Percentiles rank a stretch among this genome's conserved stretches.
phyloP scores from a whole-genome alignment of 2,329 filamentous ascomycete genomes.

The Clonostachys byssicola region DNA sequence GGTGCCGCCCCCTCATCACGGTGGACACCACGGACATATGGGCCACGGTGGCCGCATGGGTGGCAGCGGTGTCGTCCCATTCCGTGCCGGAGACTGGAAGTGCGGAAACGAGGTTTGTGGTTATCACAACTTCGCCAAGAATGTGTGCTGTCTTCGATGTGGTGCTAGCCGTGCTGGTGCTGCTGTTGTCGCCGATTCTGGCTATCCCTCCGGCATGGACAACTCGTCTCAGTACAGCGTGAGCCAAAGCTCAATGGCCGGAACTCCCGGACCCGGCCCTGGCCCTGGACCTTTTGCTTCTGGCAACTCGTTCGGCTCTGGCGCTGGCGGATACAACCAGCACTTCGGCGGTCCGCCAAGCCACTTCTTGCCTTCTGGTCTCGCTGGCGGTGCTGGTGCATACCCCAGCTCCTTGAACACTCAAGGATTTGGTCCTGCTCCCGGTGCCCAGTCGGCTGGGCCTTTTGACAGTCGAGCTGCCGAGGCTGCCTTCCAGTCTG shows the following conservation, averaged over 20 bases:
- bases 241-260: constrained; percentile 83
- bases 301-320: constrained; percentile 63
- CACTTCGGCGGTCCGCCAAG: constrained; percentile 85
- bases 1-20: constrained; percentile 64
- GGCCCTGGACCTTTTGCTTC: constrained; percentile 74
- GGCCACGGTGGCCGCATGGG: constrained; percentile 62
- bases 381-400: constrained; percentile 63
- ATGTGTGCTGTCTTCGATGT: constrained; percentile 94
- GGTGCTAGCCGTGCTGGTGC: constrained; percentile 92
- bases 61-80: constrained; percentile 84
- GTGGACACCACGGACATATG: constrained; percentile 41
- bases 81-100: constrained; percentile 98
- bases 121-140: constrained; percentile 99
- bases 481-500: constrained; percentile 90
- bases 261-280: constrained; percentile 71
- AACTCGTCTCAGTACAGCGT: constrained; percentile 78
- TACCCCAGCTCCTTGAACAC: constrained; percentile 81
- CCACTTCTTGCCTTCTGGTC: constrained; percentile 84
- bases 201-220: constrained; percentile 75
- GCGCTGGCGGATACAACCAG: constrained; percentile 59
- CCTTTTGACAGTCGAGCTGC: constrained; percentile 91
- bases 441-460: constrained; percentile 75
- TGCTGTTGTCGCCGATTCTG: constrained; percentile 89
- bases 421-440: constrained; percentile 68
- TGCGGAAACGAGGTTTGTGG: constrained; percentile 95